phyloP scores from a whole-genome alignment of 805 yeast species.

The Osmozyma mogii region DNA sequence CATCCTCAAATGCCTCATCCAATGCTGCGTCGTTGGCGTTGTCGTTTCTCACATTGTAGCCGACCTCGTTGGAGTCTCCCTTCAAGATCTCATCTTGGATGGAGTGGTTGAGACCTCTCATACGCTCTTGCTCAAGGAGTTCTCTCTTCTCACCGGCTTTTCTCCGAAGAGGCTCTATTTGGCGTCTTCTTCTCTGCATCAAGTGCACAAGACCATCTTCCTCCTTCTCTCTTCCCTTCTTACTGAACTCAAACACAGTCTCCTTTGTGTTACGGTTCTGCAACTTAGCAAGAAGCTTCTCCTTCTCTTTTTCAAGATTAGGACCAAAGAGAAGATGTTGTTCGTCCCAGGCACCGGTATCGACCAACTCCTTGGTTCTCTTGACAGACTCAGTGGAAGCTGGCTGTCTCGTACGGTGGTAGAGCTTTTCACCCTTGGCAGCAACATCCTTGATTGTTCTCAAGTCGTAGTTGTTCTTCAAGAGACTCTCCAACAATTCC shows the following conservation, averaged over 20 bases:
- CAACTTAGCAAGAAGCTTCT: constrained; percentile 62
- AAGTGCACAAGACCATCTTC: constrained; percentile 68
- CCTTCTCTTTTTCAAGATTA: constrained; percentile 66
- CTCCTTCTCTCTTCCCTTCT: constrained; percentile 35
- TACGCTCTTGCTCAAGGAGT: constrained; percentile 61
- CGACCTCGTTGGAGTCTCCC: constrained; percentile 41
- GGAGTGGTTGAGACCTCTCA: constrained; percentile 65
- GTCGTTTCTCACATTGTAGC: constrained; percentile 34
- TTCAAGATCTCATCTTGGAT: constrained; percentile 67
- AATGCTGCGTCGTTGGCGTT: constrained; percentile 40
- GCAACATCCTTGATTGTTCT: constrained; percentile 62
- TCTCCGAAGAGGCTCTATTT: constrained; percentile 81
- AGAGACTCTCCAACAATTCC: constrained; percentile 60
- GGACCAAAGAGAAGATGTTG: constrained; percentile 75
- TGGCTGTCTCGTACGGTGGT: constrained; percentile 73
- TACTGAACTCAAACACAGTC: constrained; percentile 86
- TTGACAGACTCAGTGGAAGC: constrained; percentile 85
- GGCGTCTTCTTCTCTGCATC: constrained; percentile 81
- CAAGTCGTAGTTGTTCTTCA: constrained; percentile 63
- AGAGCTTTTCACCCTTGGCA: constrained; percentile 78
- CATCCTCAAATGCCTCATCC: constrained; percentile 44
- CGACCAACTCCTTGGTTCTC: constrained; percentile 70
- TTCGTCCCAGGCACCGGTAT: constrained; percentile 75
- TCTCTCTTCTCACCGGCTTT: constrained; percentile 65
- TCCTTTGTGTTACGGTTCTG: constrained; percentile 68